Percentiles rank a stretch among this genome's conserved stretches.
Conservation (phyloP, 2,329 filamentous ascomycete species). For the Didymella exigua region DNA sequence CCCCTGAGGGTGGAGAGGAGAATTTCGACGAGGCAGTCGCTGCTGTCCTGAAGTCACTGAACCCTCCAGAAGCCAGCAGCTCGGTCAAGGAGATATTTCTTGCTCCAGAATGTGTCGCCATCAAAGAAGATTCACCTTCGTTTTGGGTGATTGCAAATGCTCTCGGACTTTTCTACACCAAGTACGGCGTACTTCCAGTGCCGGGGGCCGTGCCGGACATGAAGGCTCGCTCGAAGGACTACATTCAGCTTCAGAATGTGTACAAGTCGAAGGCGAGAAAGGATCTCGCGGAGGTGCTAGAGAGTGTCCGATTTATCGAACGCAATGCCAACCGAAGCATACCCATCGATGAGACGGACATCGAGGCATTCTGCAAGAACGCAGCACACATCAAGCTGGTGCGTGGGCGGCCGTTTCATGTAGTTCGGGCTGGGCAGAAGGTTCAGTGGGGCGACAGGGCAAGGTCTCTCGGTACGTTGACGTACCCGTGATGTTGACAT, state of each 20-base stretch:
- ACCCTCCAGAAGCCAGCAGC: conserved; percentile 68
- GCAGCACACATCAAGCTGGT: conserved; percentile 91
- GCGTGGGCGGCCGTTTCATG: conserved; percentile 63
- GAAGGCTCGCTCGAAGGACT: conserved; percentile 91
- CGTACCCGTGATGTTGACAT: background rate
- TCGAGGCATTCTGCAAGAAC: conserved; percentile 94
- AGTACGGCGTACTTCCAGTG: conserved; percentile 76
- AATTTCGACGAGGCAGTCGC: conserved; percentile 93
- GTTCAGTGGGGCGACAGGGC: conserved; percentile 56
- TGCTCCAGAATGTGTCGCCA: conserved; percentile 63
- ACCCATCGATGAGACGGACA: conserved; percentile 69
- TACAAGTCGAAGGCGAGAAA: conserved; percentile 87
- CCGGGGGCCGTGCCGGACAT: conserved; percentile 92
- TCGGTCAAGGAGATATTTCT: conserved; percentile 79
- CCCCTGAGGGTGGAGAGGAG: conserved; percentile 86
- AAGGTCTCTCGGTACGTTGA: conserved; percentile 58
- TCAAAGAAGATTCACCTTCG: conserved; percentile 58
- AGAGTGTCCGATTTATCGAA: conserved; percentile 65
- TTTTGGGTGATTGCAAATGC: conserved; percentile 93
- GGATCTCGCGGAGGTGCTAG: conserved; percentile 77
- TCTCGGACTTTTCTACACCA: conserved; percentile 75
- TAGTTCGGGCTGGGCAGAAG: conserved; percentile 51
- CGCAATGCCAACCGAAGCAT: conserved; percentile 54
- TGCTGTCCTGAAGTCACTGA: conserved; percentile 87
- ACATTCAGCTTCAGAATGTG: conserved; percentile 87